phyloP scores from a whole-genome alignment of 2,329 filamentous ascomycete species.

The Fusarium sp. region DNA sequence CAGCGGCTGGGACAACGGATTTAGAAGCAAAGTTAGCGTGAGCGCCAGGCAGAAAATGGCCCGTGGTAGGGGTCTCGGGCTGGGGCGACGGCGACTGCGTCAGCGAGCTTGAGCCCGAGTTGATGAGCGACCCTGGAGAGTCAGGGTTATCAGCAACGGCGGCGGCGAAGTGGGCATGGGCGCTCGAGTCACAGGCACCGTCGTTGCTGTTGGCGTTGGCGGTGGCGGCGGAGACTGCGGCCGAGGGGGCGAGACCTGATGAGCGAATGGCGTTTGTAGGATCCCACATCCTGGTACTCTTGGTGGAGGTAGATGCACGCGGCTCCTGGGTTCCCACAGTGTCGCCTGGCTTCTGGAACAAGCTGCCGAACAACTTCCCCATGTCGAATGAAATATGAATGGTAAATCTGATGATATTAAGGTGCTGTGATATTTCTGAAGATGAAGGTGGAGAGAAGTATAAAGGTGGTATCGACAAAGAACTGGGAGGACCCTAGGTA shows the following conservation, averaged over 20 bases:
- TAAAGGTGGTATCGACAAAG: not conserved
- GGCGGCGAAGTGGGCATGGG: conserved; percentile 41
- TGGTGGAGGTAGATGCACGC: conserved; percentile 36
- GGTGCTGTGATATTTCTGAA: not conserved
- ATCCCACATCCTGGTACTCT: conserved; percentile 28
- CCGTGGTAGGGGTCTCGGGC: conserved; percentile 47
- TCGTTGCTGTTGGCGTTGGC: conserved; percentile 37
- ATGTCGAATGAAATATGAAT: conserved; percentile 1
- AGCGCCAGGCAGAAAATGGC: conserved; percentile 42
- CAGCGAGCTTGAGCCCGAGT: conserved; percentile 49
- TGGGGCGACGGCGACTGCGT: conserved; percentile 52
- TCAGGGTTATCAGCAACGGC: conserved; percentile 45
- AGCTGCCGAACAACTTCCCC: conserved; percentile 15
- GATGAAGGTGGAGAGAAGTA: not conserved
- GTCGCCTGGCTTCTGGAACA: conserved; percentile 42
- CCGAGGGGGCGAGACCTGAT: conserved; percentile 37
- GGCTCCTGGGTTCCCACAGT: conserved; percentile 36
- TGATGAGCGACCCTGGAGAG: conserved; percentile 49
- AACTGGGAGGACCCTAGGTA: not conserved
- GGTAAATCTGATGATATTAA: not conserved
- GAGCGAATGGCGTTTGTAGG: conserved; percentile 32
- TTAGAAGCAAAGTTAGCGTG: conserved; percentile 44
- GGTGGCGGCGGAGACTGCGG: conserved; percentile 40
- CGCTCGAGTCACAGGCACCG: conserved; percentile 39
- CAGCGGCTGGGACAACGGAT: conserved; percentile 39